phyloP scores from a whole-genome alignment of 257 asterid species.

The Salvia rosmarinus region DNA sequence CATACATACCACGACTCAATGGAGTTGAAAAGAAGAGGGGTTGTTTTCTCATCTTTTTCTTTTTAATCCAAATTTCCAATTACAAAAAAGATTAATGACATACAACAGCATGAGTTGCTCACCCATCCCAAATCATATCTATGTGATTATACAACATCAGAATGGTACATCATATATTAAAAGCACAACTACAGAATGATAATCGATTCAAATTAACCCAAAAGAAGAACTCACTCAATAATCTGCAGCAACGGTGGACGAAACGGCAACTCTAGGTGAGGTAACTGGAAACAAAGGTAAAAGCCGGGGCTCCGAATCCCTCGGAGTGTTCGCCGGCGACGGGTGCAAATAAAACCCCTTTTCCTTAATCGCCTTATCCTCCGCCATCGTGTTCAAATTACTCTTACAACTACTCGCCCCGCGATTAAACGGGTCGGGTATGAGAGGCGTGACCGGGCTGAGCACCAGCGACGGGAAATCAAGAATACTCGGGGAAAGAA shows the following conservation, averaged over 20 bases:
- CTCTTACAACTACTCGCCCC: slow-evolving; percentile 30
- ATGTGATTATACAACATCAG: slow-evolving; percentile 50
- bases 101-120: slow-evolving; percentile 32
- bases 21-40: slow-evolving; percentile 29
- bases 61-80: slow-evolving; percentile 38
- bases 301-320: slow-evolving; percentile 88
- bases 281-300: slow-evolving; percentile 81
- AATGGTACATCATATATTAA: slow-evolving; percentile 41
- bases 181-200: slow-evolving; percentile 30
- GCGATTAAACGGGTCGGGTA: slow-evolving; percentile 82
- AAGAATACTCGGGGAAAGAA: slow-evolving; percentile 81
- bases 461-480: slow-evolving; percentile 82
- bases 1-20: neutral
- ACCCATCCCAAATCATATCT: slow-evolving; percentile 51
- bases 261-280: slow-evolving; percentile 72
- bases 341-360: slow-evolving; percentile 84
- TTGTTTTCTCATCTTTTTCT: slow-evolving; percentile 27
- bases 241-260: slow-evolving; percentile 42
- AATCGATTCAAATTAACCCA: neutral
- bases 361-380: slow-evolving; percentile 76
- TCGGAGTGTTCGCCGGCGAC: slow-evolving; percentile 80
- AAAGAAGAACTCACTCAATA: slow-evolving; percentile 50
- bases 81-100: slow-evolving; percentile 33
- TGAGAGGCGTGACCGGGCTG: slow-evolving; percentile 93
- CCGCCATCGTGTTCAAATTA: slow-evolving; percentile 60